Base-by-base conservation (phyloP, 2,329 filamentous ascomycete genomes). In the Sarocladium oryzae region DNA sequence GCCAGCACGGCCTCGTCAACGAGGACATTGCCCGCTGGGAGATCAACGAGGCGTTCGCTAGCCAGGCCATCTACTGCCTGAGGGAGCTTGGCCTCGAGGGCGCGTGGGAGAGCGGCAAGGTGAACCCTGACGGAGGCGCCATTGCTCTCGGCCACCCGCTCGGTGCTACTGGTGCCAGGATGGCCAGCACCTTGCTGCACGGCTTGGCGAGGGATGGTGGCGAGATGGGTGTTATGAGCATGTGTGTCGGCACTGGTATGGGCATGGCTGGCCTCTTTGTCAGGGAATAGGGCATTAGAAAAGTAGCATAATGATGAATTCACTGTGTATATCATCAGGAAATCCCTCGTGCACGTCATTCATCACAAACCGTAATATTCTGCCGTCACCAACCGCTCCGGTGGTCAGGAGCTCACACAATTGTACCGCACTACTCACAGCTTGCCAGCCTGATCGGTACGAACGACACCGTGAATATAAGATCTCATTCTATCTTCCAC, bases 61-160 rank as follows among this genome's bases (percentile, higher is more conserved):
- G 78, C 59, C 82, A 85, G 68, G 74, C 79, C 1, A 68, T 86
- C 4, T 77, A 95, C 69, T 91, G 86, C 60, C 70, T 92, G 41
- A 73, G 89, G 54, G 78, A 82, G 60, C 64, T 93, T 10, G 86
- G 84, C 0, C 71, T 92, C 51, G 83, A 83, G 65, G 65, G 70
- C 61, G 80, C 62, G 57, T 82, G 75, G 71, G 77, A 84, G 58
- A 69, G 79, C 51, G 81, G 80, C 7, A 85, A 79, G 69, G 86
- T 96, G 16, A 97, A 97, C 69, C 89, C 88, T 1, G 89, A 92
- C 62, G 89, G 89, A 55, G 89, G 89, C 49, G 89, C 89, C 2
- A 95, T 95, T 66, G 89, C 89, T 15, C 71, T 95, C n/a, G 90
- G 89, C 2, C 90, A 96, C 68, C 89, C 89, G 9, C 75, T 95